Evolutionary conservation across 164 flowering plant species (phyloP).

Genomic region (Magnolia sinica): DNA sequence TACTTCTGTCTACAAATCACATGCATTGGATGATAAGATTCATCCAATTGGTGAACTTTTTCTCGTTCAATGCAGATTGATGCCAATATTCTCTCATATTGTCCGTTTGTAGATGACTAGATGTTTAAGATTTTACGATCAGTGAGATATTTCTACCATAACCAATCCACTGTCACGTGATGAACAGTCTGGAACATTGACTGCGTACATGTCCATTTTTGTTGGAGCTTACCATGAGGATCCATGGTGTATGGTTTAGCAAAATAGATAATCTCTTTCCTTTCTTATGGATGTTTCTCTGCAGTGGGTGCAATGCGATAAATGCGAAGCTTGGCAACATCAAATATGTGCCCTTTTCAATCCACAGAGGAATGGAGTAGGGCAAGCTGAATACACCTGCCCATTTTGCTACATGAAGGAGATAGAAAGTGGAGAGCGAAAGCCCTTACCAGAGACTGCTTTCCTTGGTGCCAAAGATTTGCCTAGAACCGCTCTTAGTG

Average conservation of each 20-base stretch:
- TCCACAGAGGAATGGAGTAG: conserved; percentile 8
- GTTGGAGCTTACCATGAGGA: not conserved
- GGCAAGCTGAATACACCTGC: conserved; percentile 22
- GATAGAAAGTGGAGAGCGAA: conserved; percentile 13
- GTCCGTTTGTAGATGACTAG: not conserved
- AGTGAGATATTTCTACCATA: not conserved
- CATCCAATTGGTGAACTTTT: not conserved
- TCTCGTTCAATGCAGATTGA: not conserved
- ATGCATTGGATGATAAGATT: not conserved
- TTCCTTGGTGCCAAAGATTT: conserved; percentile 25
- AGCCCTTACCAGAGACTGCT: conserved; percentile 14
- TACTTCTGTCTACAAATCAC: not conserved
- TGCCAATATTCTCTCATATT: not conserved
- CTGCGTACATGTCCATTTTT: not conserved
- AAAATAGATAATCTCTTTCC: not conserved
- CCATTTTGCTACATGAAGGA: conserved; percentile 16
- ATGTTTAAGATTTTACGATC: not conserved
- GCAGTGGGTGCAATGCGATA: conserved; percentile 32
- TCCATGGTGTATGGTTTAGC: too few species aligned
- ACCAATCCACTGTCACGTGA: not conserved
- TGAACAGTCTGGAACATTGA: not conserved
- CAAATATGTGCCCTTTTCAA: conserved; percentile 28
- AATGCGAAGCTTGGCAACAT: conserved; percentile 28
- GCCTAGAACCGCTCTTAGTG: conserved; percentile 23
- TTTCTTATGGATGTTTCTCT: not conserved